Base-by-base conservation (phyloP, 495 filamentous ascomycete genomes). In the Amorphotheca resinae region DNA sequence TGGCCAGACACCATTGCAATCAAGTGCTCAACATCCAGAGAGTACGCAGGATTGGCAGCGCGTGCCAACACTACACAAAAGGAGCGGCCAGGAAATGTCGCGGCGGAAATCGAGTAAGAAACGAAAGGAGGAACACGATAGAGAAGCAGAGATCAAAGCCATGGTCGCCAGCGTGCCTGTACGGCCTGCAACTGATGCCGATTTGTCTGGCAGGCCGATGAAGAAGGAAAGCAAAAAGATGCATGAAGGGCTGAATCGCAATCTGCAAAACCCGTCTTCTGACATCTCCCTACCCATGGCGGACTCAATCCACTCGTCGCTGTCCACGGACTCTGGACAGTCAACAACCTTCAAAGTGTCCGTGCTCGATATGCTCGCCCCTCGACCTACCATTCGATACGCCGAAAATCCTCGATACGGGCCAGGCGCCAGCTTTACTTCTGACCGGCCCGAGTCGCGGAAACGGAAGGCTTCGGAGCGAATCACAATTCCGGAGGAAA, bases 101-200 rank as follows among this genome's bases (percentile, higher is more conserved):
- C 73, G 77, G 22, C 76, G 80, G 36, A 82, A 75, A 51, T 78
- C 84, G 12, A 91, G 80, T 66, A 93, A 87, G 62, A 66, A 65
- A 35, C 72, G 80, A 42, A 79, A 80, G 41, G 74, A 77, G 25
- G 82, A 93, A 43, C 74, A 76, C 55, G 68, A 75, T 41, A 72
- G 87, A 14, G 87, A 93, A 58, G 82, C 82, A 41, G 85, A 95
- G 62, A 85, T 95, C 50, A 78, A 77, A 45, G 71, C 82, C n/a
- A 81, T 95, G 78, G 81, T 66, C 44, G 71, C 79, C 32, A 76
- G 76, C 22, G 73, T 85, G 32, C 69, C 74, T 12, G 69, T 41
- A 17, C 77, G 80, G 31, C 64, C 73, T 2, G 67, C 70, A 9
- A 64, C 73, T 9, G 68, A 74, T 15, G 55, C 62, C 5, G 72